Evolutionary conservation across 805 yeast genomes (phyloP).

Genomic region (Torulaspora delbrueckii): DNA sequence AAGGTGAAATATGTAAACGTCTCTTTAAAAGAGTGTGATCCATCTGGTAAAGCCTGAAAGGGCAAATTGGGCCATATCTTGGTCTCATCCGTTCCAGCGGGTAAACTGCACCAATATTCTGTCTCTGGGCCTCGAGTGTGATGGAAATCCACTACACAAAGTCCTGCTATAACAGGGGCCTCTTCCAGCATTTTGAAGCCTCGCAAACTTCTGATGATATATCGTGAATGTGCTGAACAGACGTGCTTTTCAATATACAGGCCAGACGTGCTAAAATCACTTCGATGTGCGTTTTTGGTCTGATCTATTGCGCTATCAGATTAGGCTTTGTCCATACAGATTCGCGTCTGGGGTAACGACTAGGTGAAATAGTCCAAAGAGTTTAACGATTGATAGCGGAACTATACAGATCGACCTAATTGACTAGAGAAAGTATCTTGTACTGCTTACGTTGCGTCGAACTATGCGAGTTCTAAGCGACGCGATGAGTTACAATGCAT

Average conservation of each 20-base stretch:
- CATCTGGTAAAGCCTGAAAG: conserved; percentile 94
- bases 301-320: background rate
- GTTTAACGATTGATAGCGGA: background rate
- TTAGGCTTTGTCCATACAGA: background rate
- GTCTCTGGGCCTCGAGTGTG: conserved; percentile 92
- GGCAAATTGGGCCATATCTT: conserved; percentile 80
- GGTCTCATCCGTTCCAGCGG: conserved; percentile 33
- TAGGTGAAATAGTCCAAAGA: background rate
- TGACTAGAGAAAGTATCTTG: background rate
- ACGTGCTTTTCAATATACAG: background rate
- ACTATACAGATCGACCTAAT: background rate
- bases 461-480: background rate
- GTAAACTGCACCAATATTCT: conserved; percentile 72
- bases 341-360: background rate
- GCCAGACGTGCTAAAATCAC: background rate
- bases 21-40: conserved; percentile 89
- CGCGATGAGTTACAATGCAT: background rate
- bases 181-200: conserved; percentile 8
- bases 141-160: conserved; percentile 88
- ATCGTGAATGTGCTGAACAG: background rate
- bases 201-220: background rate
- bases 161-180: conserved; percentile 56
- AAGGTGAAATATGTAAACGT: conserved; percentile 88
- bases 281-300: background rate
- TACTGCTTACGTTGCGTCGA: background rate